Conservation (phyloP, 169 alveolate species). For the Amoebophrya sp. region DNA sequence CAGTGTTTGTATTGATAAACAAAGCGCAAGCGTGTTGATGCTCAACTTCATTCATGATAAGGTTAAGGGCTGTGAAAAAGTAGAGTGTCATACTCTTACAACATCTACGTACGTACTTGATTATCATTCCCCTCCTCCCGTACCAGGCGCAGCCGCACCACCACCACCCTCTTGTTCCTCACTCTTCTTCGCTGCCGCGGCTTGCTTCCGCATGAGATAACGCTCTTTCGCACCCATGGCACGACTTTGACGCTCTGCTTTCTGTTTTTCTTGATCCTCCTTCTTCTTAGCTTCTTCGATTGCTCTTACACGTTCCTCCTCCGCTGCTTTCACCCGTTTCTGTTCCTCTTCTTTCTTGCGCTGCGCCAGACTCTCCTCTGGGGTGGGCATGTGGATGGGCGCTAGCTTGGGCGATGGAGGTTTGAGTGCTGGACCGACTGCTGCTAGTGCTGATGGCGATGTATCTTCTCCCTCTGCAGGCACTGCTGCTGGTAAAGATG, state of each 20-base stretch:
- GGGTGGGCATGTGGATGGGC: neutral
- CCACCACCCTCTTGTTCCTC: too few species aligned
- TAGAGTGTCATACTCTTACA: neutral
- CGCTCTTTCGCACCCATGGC: neutral
- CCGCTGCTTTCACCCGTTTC: neutral
- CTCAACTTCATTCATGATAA: neutral
- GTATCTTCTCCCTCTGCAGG: neutral
- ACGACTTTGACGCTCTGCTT: neutral
- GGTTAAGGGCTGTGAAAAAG: neutral
- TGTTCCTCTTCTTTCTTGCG: neutral
- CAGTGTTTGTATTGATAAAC: too few species aligned
- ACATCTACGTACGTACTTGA: neutral
- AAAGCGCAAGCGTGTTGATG: neutral
- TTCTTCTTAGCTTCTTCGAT: neutral
- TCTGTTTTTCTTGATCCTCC: neutral
- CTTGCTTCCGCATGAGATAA: neutral
- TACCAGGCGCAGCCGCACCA: too few species aligned
- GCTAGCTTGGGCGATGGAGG: neutral
- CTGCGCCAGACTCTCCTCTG: neutral
- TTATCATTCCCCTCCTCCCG: neutral
- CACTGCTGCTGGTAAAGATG: neutral
- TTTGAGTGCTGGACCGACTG: neutral
- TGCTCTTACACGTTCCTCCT: neutral
- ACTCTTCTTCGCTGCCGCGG: neutral
- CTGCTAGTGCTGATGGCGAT: neutral